Base-by-base conservation (phyloP, 495 filamentous ascomycete species). In the Aspergillus heteromorphus region DNA sequence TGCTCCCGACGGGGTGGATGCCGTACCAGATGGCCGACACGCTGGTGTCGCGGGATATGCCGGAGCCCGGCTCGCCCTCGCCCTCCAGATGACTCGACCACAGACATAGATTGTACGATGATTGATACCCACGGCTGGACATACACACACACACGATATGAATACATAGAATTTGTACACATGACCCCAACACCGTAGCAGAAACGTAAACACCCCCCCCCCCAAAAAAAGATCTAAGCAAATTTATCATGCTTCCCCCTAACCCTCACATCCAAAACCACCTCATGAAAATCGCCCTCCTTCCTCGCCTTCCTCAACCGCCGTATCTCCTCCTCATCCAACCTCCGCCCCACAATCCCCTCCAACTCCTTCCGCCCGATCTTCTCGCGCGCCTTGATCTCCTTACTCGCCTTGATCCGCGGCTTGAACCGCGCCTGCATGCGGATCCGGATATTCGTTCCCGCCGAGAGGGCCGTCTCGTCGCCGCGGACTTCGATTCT, bases 211-310 rank as follows among this genome's bases (percentile, higher is more conserved):
- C n/a, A n/a, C n/a, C 6, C 13, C n/a, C 5, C 8, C 5, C 11
- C 11, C 45, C 38, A 40, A 41, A 49, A 40, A 36, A 58, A 38
- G 52, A 54, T 59, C 67, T 64, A 83, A 57, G 85, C 85, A 76
- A 82, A 98, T 68, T 98, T 98, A 73, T 98, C 93, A 75, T 98
- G 93, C 73, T 96, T 97, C 51, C 84, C 87, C 71, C 93, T 96
- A 10, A 96, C 89, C 69, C 89, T 91, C 25, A 97, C 78, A 78
- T 96, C 86, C 51, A 98, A 70, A 57, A 97, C 67, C 49, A 80
- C 81, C 71, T 98, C 95, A 72, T 97, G 87, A 65, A 91, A 98
- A 68, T 92, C 83, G 1, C 93, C 69, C 65, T 96, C 89, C 67
- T 83, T 76, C 67, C 91, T 79, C 20, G 92, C 91, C 73, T 72